Evolutionary conservation across 345 rosid species (phyloP).

Genomic region (Heritiera littoralis): DNA sequence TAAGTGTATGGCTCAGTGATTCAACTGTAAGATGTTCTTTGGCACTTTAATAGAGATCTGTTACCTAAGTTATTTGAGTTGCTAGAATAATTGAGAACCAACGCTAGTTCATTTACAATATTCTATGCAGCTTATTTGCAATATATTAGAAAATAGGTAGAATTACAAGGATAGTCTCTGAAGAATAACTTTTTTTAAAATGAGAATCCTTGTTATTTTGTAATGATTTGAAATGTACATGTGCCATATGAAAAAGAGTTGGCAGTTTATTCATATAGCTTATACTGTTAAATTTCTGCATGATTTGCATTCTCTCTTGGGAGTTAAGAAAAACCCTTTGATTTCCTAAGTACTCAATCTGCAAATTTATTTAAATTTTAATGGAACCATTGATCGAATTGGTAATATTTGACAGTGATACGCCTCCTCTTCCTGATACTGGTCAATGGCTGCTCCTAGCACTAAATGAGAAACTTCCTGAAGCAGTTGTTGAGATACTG

Average conservation of each 20-base stretch:
- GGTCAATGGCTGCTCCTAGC: conserved; percentile 95
- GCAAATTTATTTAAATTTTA: conserved; percentile 2
- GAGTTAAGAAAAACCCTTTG: neutral
- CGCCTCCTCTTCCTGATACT: conserved; percentile 84
- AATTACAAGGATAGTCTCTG: neutral
- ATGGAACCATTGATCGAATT: conserved; percentile 28
- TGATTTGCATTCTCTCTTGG: conserved; percentile 10
- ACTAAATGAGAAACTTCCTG: conserved; percentile 81
- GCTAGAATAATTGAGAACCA: neutral
- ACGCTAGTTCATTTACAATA: neutral
- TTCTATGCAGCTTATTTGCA: neutral
- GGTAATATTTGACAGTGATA: conserved; percentile 49
- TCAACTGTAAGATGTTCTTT: neutral
- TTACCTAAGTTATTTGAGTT: neutral
- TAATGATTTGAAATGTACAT: neutral
- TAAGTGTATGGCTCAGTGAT: neutral
- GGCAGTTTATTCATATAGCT: neutral
- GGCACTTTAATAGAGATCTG: neutral
- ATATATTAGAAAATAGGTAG: neutral
- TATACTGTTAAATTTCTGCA: conserved; percentile 3
- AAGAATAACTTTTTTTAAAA: neutral
- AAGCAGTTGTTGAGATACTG: conserved; percentile 58
- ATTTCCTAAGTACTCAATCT: conserved; percentile 15
- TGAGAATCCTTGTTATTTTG: conserved; percentile 1
- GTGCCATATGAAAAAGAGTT: neutral